Conservation (phyloP, 2,329 filamentous ascomycete species). For the Aureobasidium pullulans region DNA sequence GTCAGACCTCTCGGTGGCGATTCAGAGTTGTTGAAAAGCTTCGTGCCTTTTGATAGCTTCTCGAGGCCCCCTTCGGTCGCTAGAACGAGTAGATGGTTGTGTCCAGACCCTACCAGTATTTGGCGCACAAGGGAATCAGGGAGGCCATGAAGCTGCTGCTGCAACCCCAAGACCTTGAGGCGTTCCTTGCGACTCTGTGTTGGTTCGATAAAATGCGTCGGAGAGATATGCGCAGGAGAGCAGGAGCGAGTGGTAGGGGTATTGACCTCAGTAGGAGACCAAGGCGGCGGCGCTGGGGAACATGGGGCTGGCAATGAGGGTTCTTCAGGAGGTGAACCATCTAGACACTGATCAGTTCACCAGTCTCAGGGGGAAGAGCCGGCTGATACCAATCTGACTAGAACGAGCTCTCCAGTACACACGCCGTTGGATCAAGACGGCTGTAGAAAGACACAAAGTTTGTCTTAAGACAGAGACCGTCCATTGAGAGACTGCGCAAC, state of each 20-base stretch:
- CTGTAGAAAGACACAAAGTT: too few species aligned
- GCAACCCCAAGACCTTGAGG: not conserved
- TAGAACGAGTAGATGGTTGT: not conserved
- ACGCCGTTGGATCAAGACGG: not conserved
- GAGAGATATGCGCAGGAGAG: not conserved
- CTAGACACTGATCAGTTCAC: not conserved
- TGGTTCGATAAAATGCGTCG: not conserved
- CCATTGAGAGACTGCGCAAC: too few species aligned
- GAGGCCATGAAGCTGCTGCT: not conserved
- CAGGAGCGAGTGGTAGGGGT: not conserved
- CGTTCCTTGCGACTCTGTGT: not conserved
- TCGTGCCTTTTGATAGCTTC: not conserved
- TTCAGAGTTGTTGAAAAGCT: not conserved
- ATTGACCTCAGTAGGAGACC: constrained; percentile 2
- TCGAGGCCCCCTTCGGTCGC: not conserved
- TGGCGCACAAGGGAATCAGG: not conserved
- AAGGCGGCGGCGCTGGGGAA: not conserved
- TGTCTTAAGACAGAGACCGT: too few species aligned
- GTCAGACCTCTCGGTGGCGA: not conserved
- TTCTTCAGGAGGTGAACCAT: not conserved
- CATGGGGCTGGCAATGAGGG: not conserved
- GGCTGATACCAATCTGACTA: not conserved
- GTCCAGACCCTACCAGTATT: not conserved
- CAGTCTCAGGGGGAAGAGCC: too few species aligned
- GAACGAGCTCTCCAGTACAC: too few species aligned